Evolutionary conservation across 306 rosid genomes (phyloP).

Genomic region (Sphenostylis stenocarpa): DNA sequence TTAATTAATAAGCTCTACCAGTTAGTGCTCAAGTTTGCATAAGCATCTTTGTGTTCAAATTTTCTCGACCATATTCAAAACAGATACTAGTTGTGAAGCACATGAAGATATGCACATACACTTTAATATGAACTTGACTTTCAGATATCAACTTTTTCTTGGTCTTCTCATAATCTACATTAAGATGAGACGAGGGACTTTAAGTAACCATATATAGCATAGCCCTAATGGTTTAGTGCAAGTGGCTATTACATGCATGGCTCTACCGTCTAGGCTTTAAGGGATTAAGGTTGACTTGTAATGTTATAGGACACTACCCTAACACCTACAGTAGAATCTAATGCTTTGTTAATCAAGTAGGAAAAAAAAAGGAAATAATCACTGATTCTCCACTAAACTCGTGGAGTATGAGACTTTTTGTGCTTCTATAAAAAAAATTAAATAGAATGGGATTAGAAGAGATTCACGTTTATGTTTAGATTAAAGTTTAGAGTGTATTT

Average conservation of each 20-base stretch:
- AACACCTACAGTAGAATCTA: conserved; percentile 17
- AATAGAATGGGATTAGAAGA: neutral
- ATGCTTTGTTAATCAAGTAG: conserved; percentile 3
- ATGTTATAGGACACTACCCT: neutral
- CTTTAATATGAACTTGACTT: neutral
- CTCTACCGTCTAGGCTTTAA: neutral
- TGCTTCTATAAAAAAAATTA: neutral
- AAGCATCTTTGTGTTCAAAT: neutral
- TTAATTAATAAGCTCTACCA: neutral
- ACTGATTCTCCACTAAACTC: neutral
- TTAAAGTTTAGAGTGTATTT: too few species aligned
- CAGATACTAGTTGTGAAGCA: neutral
- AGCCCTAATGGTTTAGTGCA: conserved; percentile 7
- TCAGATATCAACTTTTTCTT: neutral
- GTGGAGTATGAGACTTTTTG: neutral
- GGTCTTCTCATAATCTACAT: neutral
- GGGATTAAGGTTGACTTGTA: conserved; percentile 8
- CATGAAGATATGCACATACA: neutral
- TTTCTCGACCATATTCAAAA: neutral
- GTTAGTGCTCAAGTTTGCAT: conserved; percentile 17
- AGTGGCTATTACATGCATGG: neutral
- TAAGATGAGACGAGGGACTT: neutral
- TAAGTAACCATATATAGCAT: neutral
- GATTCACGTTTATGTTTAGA: neutral
- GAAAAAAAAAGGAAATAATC: neutral